These are phyloP conservation scores for Quercus parvula DNA, from an alignment of 306 rosid genomes.

Conservation along the genomic window DNA sequence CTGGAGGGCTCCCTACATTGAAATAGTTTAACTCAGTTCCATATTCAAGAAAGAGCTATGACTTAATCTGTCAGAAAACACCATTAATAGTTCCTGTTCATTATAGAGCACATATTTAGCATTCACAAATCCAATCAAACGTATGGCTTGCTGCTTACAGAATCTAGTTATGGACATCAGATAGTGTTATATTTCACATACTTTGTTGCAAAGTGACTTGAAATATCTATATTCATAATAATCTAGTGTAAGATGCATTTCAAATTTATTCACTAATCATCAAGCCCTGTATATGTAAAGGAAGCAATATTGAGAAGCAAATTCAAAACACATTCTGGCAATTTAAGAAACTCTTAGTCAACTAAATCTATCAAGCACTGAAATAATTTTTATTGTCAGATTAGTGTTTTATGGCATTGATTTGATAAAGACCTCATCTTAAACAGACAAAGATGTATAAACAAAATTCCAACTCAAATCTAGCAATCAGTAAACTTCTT, in stretches of 20 bases:
- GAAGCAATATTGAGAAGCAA: neutral
- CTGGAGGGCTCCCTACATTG: conserved; percentile 33
- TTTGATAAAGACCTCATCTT: neutral
- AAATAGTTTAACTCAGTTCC: conserved; percentile 7
- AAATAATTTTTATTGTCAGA: neutral
- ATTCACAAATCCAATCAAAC: neutral
- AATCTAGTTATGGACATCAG: neutral
- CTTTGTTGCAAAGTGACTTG: neutral
- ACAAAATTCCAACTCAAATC: neutral
- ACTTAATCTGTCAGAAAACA: neutral
- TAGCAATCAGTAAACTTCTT: neutral
- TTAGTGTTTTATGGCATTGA: neutral
- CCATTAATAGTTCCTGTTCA: neutral
- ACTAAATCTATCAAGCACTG: neutral
- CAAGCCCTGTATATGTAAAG: neutral
- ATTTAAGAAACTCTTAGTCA: neutral
- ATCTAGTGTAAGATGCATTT: neutral
- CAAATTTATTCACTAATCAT: neutral
- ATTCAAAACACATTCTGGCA: neutral
- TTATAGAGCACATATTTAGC: neutral
- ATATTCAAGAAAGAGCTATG: neutral
- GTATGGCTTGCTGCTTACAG: neutral
- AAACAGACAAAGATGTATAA: too few species aligned
- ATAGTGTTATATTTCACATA: neutral
- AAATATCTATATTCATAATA: neutral